A percentile compares a stretch with the other conserved stretches of the same genome.
Conservation (phyloP, 169 alveolate genomes). For the Eimeria brunetti region DNA sequence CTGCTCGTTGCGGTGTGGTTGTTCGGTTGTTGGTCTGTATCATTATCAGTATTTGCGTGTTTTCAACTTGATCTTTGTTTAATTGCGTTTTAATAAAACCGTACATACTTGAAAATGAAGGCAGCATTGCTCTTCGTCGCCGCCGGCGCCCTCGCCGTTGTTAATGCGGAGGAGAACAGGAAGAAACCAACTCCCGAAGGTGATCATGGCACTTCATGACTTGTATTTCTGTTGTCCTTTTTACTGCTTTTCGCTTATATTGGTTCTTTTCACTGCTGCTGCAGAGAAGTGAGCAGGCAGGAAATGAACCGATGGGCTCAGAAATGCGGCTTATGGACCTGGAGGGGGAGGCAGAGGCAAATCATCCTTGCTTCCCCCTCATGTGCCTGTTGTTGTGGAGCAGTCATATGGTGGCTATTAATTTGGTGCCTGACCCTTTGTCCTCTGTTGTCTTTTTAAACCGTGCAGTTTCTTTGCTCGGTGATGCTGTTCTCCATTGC, state of each 20-base stretch:
- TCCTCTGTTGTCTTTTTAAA: no score
- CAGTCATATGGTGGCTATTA: no score
- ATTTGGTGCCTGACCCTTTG: no score
- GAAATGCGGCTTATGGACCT: no score
- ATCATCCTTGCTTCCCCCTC: no score
- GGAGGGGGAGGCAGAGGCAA: no score
- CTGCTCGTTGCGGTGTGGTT: neutral
- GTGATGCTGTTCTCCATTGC: no score
- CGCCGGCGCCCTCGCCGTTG: constrained; percentile 15
- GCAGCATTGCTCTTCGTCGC: neutral
- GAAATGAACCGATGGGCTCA: no score
- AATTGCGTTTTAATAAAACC: neutral
- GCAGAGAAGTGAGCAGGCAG: no score
- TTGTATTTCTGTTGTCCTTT: neutral
- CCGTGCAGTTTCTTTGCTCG: no score
- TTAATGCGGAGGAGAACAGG: neutral
- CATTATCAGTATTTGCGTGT: constrained; percentile 17
- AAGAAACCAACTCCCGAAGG: neutral
- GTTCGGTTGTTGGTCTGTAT: neutral
- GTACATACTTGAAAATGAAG: constrained; percentile 19
- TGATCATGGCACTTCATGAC: neutral
- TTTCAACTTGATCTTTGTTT: neutral
- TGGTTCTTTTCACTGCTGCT: no score
- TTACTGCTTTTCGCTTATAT: neutral
- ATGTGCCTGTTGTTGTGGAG: no score